Base-by-base conservation (phyloP, 371 early-diverging fungal species). In the Coemansia sp. region DNA sequence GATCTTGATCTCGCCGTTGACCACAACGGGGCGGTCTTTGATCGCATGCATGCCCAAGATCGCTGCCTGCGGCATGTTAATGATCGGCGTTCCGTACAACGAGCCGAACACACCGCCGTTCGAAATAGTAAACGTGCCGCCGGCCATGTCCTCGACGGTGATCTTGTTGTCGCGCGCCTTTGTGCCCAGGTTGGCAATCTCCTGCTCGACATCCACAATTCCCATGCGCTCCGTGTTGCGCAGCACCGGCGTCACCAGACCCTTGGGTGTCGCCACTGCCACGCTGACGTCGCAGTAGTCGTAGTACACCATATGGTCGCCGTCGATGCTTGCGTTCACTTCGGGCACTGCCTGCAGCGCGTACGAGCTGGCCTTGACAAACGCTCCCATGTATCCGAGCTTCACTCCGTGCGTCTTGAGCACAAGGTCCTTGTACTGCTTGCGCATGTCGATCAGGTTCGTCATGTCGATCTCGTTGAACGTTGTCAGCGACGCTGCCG, bases 401-500 rank as follows among this genome's bases (percentile, higher is more conserved):
- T 96, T 96, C 72, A 97, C 88, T 55, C 91, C 91, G 81, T 96
- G 92, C 82, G 95, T 91, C 86, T 96, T 95, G 65, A 93, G 75
- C 59, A 97, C 89, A 27, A 85, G 85, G 81, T 95, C 98, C 89
- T 97, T 97, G 87, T 95, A 96, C 73, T 86, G 87, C 59, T 83
- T 80, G 66, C 98, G 92, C 67, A 98, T 83, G 45, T 88, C 87
- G 77, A 97, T 94, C 66, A 97, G 78, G 83, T 88, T 90, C 68
- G 85, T 87, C 98, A 98, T 98, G 77, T 98, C 98, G 48, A 97
- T 88, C 84, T 98, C 97, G 84, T 98, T 98, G 84, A 98, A 98
- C 39, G 97, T 97, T 50, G 98, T 98, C 72, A 98, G 85, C 51
- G 97, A 90, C 39, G 98, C 98, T 34, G 97, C 95, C 50, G 87